Conservation (phyloP, 306 rosid genomes). For the Pyrus pyrifolia region DNA sequence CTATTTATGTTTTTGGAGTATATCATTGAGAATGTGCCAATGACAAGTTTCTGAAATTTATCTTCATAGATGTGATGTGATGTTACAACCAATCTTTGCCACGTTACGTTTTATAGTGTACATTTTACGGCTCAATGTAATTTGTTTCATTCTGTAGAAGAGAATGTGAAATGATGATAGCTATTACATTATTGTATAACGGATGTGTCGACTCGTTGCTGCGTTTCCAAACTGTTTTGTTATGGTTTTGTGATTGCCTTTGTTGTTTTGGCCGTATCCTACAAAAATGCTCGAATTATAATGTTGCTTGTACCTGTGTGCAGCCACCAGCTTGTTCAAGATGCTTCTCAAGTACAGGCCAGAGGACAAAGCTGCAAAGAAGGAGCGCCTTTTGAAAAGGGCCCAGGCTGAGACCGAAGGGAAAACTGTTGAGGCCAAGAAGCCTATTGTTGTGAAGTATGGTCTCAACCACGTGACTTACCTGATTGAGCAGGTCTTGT, state of each 20-base stretch:
- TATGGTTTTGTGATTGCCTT: background rate
- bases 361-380: constrained; percentile 67
- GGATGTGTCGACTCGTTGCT: background rate
- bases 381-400: constrained; percentile 61
- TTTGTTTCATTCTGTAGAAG: too few relatives aligned
- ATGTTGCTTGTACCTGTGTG: background rate
- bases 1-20: background rate
- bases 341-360: constrained; percentile 75
- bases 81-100: background rate
- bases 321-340: constrained; percentile 68
- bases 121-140: background rate
- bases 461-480: constrained; percentile 77
- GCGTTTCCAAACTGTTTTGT: background rate
- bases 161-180: background rate
- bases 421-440: constrained; percentile 50
- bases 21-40: background rate
- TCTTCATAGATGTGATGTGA: background rate
- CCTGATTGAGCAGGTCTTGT: constrained; percentile 65
- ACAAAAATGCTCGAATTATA: background rate
- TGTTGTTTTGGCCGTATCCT: background rate
- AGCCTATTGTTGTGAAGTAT: constrained; percentile 62
- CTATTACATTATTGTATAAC: background rate
- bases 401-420: constrained; percentile 72
- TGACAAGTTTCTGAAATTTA: background rate
- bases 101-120: background rate